phyloP scores from a whole-genome alignment of 495 filamentous ascomycete genomes.

The Penicillium maclennaniae region DNA sequence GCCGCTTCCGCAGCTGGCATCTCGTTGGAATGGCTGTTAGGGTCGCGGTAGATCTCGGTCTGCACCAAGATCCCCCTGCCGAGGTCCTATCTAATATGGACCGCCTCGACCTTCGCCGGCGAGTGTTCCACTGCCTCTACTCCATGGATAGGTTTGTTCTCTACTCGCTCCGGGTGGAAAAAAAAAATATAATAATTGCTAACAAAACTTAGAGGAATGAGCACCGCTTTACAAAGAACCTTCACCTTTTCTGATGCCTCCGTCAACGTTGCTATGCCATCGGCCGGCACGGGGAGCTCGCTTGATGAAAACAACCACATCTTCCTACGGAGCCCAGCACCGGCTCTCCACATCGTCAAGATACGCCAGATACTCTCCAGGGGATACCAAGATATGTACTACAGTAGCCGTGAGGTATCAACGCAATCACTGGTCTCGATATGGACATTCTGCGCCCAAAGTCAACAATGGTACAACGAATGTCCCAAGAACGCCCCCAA shows the following conservation, averaged over 20 bases:
- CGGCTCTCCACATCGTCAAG: conserved; percentile 62
- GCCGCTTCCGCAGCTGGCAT: conserved; percentile 87
- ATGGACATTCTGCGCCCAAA: conserved; percentile 59
- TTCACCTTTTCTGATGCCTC: conserved; percentile 92
- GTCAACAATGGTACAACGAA: conserved; percentile 62
- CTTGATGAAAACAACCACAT: conserved; percentile 36
- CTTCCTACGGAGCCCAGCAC: conserved; percentile 47
- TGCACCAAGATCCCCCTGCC: conserved; percentile 82
- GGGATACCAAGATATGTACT: conserved; percentile 80
- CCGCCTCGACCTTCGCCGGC: conserved; percentile 68
- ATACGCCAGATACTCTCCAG: conserved; percentile 73
- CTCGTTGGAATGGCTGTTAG: conserved; percentile 82
- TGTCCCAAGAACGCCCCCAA: conserved; percentile 55
- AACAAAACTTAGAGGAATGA: conserved; percentile 59
- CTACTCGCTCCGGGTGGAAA: neutral
- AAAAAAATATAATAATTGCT: neutral
- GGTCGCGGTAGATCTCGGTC: conserved; percentile 78
- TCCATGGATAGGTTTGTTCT: conserved; percentile 69
- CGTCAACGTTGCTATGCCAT: conserved; percentile 62
- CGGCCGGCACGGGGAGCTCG: conserved; percentile 25
- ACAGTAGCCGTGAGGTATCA: conserved; percentile 61
- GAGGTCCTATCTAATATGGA: conserved; percentile 56
- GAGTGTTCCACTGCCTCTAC: conserved; percentile 83
- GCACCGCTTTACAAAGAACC: conserved; percentile 70
- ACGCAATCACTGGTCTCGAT: conserved; percentile 56